Base-by-base conservation (phyloP, 2,329 filamentous ascomycete species). In the Blastomyces gilchristii region DNA sequence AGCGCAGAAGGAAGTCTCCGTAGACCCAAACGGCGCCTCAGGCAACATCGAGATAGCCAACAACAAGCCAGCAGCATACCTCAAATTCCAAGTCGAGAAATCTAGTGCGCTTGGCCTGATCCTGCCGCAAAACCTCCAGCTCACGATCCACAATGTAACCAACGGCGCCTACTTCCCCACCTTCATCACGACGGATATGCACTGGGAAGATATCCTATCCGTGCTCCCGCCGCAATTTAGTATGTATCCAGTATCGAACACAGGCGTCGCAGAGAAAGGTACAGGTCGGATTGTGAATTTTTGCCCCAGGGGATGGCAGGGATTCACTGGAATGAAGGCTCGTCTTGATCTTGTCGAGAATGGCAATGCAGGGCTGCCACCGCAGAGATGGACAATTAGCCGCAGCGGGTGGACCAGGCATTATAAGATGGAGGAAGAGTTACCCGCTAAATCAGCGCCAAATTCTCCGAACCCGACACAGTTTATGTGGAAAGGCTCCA, bases 91-190 rank as follows among this genome's bases (percentile, higher is more conserved):
- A 43, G 56, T 58, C 39, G 34, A 43, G 22, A 58, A 58, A 43
- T 58, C 56, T n/a, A 58, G 31, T 37, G 56, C 56, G n/a, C 56
- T 58, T 37, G 39, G 56, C 31, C 37, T 58, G 12, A 58, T 58
- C 8, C 22, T 58, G 12, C 56, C 56, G 22, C n/a, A 14, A 8
- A 43, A 58, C 22, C 56, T 58, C 14, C 56, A 58, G 22, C 37
- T 58, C 18, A 43, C n/a, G 22, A 58, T 58, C 22, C 22, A 25
- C 56, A 43, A 54, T 37, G 52, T n/a, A 54, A 45, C 56, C 56
- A 22, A 16, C n/a, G 37, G 22, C 3, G 12, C 56, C 56, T 43
- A 34, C 56, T 41, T 14, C n/a, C 34, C 39, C 28, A 14, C 56
- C 34, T 58, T 41, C 22, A 2, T 58, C 37, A 58, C 37, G 22